Evolutionary conservation across 2,329 filamentous ascomycete species (phyloP).

Genomic region (Paraphaeosphaeria sporulosa): DNA sequence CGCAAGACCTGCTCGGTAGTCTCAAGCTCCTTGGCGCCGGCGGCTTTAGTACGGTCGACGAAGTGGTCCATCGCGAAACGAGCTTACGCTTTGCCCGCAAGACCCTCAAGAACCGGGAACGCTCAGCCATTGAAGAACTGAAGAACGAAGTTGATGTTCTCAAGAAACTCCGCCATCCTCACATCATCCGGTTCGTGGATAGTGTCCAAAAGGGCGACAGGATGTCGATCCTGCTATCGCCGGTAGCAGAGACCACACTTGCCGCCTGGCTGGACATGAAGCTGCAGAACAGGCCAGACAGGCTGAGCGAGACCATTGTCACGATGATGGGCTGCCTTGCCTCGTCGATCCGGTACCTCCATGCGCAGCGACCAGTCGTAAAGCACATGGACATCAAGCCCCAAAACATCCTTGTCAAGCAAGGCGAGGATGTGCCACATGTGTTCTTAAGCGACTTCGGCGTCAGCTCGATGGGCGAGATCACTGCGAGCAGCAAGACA

Average conservation of each 20-base stretch:
- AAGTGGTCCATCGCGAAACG: slow-evolving; percentile 46
- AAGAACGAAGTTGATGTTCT: slow-evolving; percentile 46
- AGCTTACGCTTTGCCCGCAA: slow-evolving; percentile 44
- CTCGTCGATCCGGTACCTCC: slow-evolving; percentile 45
- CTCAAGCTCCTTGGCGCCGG: slow-evolving; percentile 46
- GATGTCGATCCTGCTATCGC: slow-evolving; percentile 47
- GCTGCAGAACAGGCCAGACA: slow-evolving; percentile 27
- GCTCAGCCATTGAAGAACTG: slow-evolving; percentile 41
- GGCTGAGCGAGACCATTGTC: slow-evolving; percentile 33
- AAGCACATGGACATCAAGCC: slow-evolving; percentile 51
- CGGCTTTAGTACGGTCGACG: slow-evolving; percentile 49
- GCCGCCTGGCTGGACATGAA: slow-evolving; percentile 41
- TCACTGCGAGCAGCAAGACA: slow-evolving; percentile 19
- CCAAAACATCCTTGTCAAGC: slow-evolving; percentile 48
- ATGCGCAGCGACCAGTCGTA: slow-evolving; percentile 45
- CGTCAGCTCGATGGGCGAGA: slow-evolving; percentile 41
- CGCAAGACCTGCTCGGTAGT: slow-evolving; percentile 24
- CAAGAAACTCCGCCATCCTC: slow-evolving; percentile 49
- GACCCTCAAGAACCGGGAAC: slow-evolving; percentile 48
- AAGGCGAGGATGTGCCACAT: slow-evolving; percentile 38
- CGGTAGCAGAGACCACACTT: slow-evolving; percentile 48
- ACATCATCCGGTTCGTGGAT: slow-evolving; percentile 48
- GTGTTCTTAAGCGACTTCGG: slow-evolving; percentile 50
- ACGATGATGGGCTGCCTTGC: slow-evolving; percentile 49
- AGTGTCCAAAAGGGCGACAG: slow-evolving; percentile 47